Conservation (phyloP, 768 basidiomycete genomes). For the Leccinum boreale region DNA sequence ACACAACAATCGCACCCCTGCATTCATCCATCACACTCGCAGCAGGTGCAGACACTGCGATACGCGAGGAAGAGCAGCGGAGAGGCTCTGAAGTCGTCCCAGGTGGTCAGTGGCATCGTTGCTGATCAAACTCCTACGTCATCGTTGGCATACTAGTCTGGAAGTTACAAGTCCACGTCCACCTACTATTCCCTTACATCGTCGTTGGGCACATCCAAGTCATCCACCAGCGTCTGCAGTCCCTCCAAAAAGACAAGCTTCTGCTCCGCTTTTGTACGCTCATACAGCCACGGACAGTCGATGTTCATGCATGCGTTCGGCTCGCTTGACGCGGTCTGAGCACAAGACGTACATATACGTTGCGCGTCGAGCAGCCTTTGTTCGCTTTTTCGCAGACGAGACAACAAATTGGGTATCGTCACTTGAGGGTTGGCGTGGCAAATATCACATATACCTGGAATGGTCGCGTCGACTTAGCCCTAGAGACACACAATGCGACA, state of each 20-base stretch:
- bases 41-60: too few relatives aligned
- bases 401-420: conserved; percentile 55
- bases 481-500: background rate
- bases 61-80: too few relatives aligned
- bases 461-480: background rate
- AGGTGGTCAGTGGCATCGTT: too few relatives aligned
- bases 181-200: background rate
- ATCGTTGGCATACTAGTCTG: background rate
- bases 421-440: conserved; percentile 52
- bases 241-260: conserved; percentile 32
- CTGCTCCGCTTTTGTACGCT: conserved; percentile 57
- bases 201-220: conserved; percentile 13
- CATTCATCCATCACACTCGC: too few relatives aligned
- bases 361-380: conserved; percentile 55
- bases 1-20: too few relatives aligned
- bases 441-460: conserved; percentile 58
- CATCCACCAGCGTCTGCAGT: conserved; percentile 30
- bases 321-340: conserved; percentile 51
- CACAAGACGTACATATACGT: conserved; percentile 70
- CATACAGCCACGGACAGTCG: conserved; percentile 84
- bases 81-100: too few relatives aligned
- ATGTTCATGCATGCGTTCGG: conserved; percentile 73
- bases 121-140: background rate
- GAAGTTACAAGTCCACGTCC: conserved; percentile 1
- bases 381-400: conserved; percentile 55